phyloP scores from a whole-genome alignment of 2,329 filamentous ascomycete species.

The Alternaria alternata region DNA sequence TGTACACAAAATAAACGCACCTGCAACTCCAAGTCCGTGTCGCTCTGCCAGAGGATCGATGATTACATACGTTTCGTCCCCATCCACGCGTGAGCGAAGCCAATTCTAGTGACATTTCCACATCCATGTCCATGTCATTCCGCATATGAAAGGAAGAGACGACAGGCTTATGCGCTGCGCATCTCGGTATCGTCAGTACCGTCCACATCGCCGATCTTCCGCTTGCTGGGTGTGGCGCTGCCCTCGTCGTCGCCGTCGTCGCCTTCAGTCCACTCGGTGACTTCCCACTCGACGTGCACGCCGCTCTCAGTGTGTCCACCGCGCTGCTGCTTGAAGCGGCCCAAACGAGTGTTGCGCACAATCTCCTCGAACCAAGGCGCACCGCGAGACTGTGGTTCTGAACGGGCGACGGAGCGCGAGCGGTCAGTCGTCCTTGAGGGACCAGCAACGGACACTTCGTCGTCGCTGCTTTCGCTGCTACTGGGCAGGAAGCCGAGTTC shows the following conservation, averaged over 20 bases:
- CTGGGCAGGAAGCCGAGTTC: constrained; percentile 75
- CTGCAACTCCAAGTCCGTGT: constrained; percentile 26
- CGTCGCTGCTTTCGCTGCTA: constrained; percentile 27
- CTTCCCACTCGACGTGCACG: constrained; percentile 80
- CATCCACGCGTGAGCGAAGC: constrained; percentile 38
- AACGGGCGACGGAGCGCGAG: constrained; percentile 24
- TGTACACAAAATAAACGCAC: constrained; percentile 22
- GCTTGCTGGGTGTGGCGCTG: constrained; percentile 36
- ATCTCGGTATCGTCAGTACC: constrained; percentile 47
- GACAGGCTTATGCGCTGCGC: constrained; percentile 30
- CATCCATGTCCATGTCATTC: constrained; percentile 7
- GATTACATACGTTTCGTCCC: constrained; percentile 21
- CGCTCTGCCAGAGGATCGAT: constrained; percentile 15
- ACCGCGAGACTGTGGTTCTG: constrained; percentile 55
- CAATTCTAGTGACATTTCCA: constrained; percentile 27
- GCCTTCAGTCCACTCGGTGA: constrained; percentile 70
- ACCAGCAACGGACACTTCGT: constrained; percentile 31
- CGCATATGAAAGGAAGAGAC: constrained; percentile 1
- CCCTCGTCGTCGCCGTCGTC: constrained; percentile 50
- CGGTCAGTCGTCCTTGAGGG: constrained; percentile 20
- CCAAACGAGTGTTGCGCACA: constrained; percentile 77
- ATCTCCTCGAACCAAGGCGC: constrained; percentile 88
- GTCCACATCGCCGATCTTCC: constrained; percentile 47
- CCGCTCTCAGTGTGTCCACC: constrained; percentile 70
- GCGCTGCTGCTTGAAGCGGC: constrained; percentile 69